These are phyloP conservation scores for Fusarium pseudocircinatum DNA, from an alignment of 2,329 filamentous ascomycete genomes.

Conservation along the genomic window DNA sequence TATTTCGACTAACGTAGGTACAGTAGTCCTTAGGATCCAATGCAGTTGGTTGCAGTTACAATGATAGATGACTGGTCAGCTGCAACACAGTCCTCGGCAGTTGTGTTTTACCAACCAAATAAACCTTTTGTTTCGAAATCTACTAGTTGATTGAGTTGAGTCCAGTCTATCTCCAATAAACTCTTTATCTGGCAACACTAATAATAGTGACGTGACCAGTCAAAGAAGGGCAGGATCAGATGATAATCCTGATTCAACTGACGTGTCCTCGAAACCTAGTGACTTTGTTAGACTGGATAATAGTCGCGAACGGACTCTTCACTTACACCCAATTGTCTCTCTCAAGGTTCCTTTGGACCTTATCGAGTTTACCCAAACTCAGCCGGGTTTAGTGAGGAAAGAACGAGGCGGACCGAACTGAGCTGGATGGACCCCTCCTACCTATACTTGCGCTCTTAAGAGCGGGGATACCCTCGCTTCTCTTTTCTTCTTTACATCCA, in stretches of 20 bases:
- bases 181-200: neutral
- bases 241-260: neutral
- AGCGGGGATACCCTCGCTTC: constrained; percentile 16
- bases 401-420: constrained; percentile 11
- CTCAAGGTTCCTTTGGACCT: neutral
- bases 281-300: neutral
- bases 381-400: constrained; percentile 1
- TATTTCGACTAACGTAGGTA: neutral
- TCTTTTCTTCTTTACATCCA: constrained; percentile 18
- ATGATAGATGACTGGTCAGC: constrained; percentile 2
- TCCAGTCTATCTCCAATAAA: neutral
- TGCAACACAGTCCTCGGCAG: constrained; percentile 4
- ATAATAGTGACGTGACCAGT: neutral
- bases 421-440: constrained; percentile 14
- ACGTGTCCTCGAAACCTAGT: neutral
- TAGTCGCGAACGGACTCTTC: neutral
- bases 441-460: constrained; percentile 21
- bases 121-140: neutral
- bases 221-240: constrained; percentile 1
- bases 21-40: neutral
- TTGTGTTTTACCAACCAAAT: neutral
- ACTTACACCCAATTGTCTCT: neutral
- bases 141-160: constrained; percentile 9
- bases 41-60: neutral
- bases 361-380: neutral